Evolutionary conservation across 2,329 filamentous ascomycete genomes (phyloP).

Genomic region (Leptodontidium sp.): DNA sequence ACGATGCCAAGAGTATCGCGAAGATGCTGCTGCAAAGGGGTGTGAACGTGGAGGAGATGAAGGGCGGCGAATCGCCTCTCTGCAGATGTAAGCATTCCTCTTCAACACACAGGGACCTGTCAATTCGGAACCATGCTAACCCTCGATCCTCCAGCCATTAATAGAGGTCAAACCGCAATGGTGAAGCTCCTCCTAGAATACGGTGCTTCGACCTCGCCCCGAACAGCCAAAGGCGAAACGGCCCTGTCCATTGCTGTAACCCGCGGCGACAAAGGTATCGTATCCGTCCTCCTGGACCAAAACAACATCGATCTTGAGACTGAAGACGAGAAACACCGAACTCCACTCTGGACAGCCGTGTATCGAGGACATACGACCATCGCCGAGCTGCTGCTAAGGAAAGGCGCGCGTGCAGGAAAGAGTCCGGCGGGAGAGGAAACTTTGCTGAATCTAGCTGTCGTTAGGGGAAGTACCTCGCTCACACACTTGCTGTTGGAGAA

Average conservation of each 20-base stretch:
- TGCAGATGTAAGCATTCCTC: constrained; percentile 1
- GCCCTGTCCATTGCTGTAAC: constrained; percentile 24
- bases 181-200: constrained; percentile 31
- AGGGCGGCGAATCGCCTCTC: constrained; percentile 31
- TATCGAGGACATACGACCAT: constrained; percentile 27
- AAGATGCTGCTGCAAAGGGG: constrained; percentile 29
- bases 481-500: constrained; percentile 26
- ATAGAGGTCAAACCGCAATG: constrained; percentile 20
- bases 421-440: constrained; percentile 22
- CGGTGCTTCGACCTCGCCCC: constrained; percentile 19
- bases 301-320: constrained; percentile 76
- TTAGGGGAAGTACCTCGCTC: constrained; percentile 24
- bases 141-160: constrained; percentile 9
- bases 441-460: constrained; percentile 27
- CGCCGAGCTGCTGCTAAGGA: constrained; percentile 24
- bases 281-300: constrained; percentile 72
- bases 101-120: background rate
- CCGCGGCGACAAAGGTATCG: constrained; percentile 25
- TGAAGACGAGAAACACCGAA: constrained; percentile 76
- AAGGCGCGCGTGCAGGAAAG: constrained; percentile 23
- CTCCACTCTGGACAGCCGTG: constrained; percentile 56
- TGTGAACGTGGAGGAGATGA: constrained; percentile 28
- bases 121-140: background rate
- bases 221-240: constrained; percentile 26
- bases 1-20: constrained; percentile 19